Evolutionary conservation across 116 monocot genomes (phyloP).

Genomic region (Iris pallida): DNA sequence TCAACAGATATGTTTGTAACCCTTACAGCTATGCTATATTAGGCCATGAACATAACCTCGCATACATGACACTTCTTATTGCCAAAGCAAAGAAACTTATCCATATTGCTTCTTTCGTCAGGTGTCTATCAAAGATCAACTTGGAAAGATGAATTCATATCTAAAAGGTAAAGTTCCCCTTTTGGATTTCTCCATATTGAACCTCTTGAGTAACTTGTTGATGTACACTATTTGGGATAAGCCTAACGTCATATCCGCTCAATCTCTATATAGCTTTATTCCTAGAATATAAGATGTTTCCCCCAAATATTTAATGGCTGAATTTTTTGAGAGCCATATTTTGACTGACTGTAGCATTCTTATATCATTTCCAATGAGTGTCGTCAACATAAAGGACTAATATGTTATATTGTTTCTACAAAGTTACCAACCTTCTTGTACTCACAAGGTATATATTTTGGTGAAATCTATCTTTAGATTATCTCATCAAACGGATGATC

Average conservation of each 20-base stretch:
- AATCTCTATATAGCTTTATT: conserved; percentile 1
- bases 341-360: not conserved
- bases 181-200: not conserved
- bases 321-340: not conserved
- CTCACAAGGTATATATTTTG: not conserved
- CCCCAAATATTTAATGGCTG: not conserved
- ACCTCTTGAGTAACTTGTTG: not conserved
- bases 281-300: not conserved
- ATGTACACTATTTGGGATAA: not conserved
- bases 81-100: not conserved
- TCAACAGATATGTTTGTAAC: not conserved
- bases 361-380: not conserved
- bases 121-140: not conserved
- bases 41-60: not conserved
- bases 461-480: not conserved
- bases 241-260: not conserved
- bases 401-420: not conserved
- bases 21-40: not conserved
- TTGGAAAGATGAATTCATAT: not conserved
- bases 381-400: not conserved
- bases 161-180: not conserved
- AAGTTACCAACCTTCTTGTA: not conserved
- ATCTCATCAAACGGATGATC: not conserved
- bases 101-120: not conserved
- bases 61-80: not conserved